phyloP scores from a whole-genome alignment of 345 rosid species.

The Fremontodendron californicum region DNA sequence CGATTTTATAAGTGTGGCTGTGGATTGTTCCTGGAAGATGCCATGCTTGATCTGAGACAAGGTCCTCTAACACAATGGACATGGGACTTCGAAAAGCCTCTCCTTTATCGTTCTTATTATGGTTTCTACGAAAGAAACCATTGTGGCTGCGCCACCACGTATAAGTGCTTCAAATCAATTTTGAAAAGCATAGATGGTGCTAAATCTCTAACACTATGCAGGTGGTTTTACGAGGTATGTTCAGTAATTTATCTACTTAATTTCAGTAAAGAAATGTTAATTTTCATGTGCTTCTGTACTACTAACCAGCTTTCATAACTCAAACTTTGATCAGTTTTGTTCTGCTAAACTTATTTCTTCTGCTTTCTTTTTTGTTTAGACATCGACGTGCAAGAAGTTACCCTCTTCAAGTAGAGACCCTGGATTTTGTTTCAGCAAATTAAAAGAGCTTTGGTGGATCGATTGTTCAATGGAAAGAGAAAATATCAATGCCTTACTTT shows the following conservation, averaged over 20 bases:
- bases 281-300: too few species aligned
- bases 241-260: too few species aligned
- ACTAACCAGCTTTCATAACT: too few species aligned
- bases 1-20: too few species aligned
- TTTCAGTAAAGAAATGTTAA: too few species aligned
- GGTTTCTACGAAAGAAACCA: too few species aligned
- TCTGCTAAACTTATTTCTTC: too few species aligned
- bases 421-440: background rate
- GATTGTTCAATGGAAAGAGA: constrained; percentile 7
- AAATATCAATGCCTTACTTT: background rate
- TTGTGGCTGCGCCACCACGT: background rate
- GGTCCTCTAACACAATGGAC: background rate
- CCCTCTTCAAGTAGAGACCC: background rate
- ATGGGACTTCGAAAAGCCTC: background rate
- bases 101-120: too few species aligned
- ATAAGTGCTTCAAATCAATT: background rate
- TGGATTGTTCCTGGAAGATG: background rate
- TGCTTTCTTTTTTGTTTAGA: background rate
- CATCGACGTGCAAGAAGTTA: background rate
- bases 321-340: too few species aligned
- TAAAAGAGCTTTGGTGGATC: constrained; percentile 6
- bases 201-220: background rate
- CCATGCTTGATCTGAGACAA: background rate
- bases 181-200: background rate
- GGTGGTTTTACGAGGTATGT: background rate